These are phyloP conservation scores for Neofusicoccum laricinum DNA, from an alignment of 2,329 filamentous ascomycete species.

Conservation along the genomic window DNA sequence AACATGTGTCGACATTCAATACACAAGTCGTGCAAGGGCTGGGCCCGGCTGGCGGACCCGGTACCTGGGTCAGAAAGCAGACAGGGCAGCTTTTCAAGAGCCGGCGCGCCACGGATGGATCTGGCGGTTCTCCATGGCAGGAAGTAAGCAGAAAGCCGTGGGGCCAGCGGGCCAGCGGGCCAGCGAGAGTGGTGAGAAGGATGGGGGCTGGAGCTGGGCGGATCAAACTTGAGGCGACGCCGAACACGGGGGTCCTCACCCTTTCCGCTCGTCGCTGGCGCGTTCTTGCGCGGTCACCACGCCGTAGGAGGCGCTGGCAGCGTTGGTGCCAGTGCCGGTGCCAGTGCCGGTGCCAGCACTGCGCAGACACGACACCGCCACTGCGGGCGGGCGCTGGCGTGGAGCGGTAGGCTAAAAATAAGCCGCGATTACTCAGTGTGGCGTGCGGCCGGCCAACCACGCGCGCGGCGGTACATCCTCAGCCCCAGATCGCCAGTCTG, in stretches of 20 bases:
- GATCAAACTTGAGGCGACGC: neutral
- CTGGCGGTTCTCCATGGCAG: no score
- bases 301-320: neutral
- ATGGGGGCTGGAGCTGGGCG: neutral
- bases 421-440: conserved; percentile 8
- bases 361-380: no score
- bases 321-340: neutral
- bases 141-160: neutral
- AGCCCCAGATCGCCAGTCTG: conserved; percentile 2
- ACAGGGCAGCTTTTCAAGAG: no score
- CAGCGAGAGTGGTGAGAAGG: neutral
- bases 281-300: neutral
- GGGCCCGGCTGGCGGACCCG: no score
- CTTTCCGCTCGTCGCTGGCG: neutral
- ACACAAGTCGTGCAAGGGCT: no score
- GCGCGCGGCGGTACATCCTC: neutral
- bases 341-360: neutral
- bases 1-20: no score
- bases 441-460: neutral
- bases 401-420: conserved; percentile 6
- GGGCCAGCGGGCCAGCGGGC: no score
- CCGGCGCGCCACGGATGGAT: no score
- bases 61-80: no score
- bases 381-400: neutral
- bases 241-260: neutral